Evolutionary conservation across 306 rosid species (phyloP).

Genomic region (Rosa lucieae): DNA sequence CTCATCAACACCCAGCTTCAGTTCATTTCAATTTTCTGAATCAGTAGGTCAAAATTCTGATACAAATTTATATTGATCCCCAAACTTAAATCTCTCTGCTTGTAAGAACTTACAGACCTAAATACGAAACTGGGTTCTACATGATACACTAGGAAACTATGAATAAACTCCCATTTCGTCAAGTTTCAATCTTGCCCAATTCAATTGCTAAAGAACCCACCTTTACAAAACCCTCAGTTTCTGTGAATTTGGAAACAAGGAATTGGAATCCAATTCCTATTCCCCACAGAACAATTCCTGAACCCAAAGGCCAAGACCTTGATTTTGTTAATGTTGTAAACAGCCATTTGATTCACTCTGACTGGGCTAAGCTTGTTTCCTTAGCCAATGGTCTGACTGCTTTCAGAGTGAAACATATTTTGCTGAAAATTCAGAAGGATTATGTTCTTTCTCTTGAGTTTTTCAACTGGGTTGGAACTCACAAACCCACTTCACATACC

Average conservation of each 20-base stretch:
- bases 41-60: neutral
- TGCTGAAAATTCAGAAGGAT: constrained; percentile 60
- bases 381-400: constrained; percentile 51
- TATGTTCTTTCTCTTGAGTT: constrained; percentile 67
- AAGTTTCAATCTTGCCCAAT: constrained; percentile 38
- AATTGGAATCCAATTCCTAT: constrained; percentile 44
- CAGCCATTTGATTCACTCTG: constrained; percentile 70
- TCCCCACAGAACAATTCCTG: constrained; percentile 66
- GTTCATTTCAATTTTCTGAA: neutral
- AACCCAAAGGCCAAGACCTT: constrained; percentile 70
- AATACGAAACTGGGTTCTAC: neutral
- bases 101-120: neutral
- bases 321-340: constrained; percentile 72
- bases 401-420: constrained; percentile 60
- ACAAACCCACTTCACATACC: constrained; percentile 51
- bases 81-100: neutral
- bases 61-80: neutral
- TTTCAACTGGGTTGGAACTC: constrained; percentile 61
- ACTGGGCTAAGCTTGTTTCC: constrained; percentile 62
- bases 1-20: neutral
- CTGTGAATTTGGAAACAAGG: constrained; percentile 22
- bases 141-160: neutral
- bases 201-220: constrained; percentile 26
- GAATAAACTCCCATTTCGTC: constrained; percentile 26
- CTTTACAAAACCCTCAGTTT: constrained; percentile 17